phyloP scores from a whole-genome alignment of 805 yeast genomes.

The Dipodascus geniculatus region DNA sequence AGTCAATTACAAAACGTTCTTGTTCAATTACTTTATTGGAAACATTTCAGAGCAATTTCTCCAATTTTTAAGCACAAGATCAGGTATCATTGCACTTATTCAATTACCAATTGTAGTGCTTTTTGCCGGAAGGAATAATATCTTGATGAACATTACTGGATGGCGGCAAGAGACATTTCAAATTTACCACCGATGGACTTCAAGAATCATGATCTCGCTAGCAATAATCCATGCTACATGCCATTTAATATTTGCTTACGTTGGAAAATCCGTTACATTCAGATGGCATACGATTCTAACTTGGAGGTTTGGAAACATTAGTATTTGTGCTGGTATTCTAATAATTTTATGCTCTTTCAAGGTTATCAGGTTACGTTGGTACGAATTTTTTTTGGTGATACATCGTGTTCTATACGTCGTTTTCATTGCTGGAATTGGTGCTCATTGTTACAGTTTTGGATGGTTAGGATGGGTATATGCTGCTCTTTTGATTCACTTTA shows the following conservation, averaged over 20 bases:
- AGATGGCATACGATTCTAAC: constrained; percentile 15
- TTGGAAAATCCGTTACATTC: constrained; percentile 24
- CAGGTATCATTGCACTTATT: constrained; percentile 41
- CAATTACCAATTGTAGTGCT: constrained; percentile 33
- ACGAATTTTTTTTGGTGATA: constrained; percentile 3
- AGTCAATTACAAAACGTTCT: neutral
- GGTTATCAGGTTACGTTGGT: constrained; percentile 13
- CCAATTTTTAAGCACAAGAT: constrained; percentile 39
- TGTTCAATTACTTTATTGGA: neutral
- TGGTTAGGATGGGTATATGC: constrained; percentile 32
- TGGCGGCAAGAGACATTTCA: constrained; percentile 50
- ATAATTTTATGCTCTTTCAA: constrained; percentile 40
- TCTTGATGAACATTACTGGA: constrained; percentile 50
- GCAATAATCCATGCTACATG: constrained; percentile 44
- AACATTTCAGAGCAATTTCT: neutral
- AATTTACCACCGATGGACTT: constrained; percentile 51
- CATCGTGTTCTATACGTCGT: constrained; percentile 1
- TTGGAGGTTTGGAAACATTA: constrained; percentile 28
- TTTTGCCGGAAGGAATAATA: constrained; percentile 64
- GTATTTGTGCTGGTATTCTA: constrained; percentile 31
- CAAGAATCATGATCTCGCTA: constrained; percentile 37
- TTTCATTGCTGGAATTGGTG: constrained; percentile 3
- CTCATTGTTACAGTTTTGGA: constrained; percentile 3
- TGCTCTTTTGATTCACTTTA: constrained; percentile 52
- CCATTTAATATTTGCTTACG: constrained; percentile 33